Base-by-base conservation (phyloP, 2,329 filamentous ascomycete species). In the Fusarium nurragi region DNA sequence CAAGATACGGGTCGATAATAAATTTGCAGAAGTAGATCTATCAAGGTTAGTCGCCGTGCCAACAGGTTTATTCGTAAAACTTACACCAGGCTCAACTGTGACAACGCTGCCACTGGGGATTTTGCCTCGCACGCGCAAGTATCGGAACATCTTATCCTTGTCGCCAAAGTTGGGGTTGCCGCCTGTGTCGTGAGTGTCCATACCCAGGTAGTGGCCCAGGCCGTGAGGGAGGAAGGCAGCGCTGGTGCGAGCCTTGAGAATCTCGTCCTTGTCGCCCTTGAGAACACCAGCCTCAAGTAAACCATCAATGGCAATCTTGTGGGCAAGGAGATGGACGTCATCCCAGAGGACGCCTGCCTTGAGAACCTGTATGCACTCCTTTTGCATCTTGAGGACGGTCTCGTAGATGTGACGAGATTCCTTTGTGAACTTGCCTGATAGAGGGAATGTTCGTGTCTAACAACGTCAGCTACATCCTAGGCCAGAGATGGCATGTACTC, bases 191-290 rank as follows among this genome's bases (percentile, higher is more conserved):
- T 97, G 94, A 3, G 93, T 96, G 75, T 97, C 94, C 84, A 97
- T 90, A 63, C 94, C 94, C 11, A 97, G 81, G 75, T 97, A 94
- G 77, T 97, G 94, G 0, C 94, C 94, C 1, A 97, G 80, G 1
- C 94, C 94, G 75, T 97, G 94, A 2, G 94, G 94, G 73, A 97
- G 92, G 81, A 97, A 97, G 3, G 93, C 94, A 22, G 90, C 88
- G 71, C 91, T 94, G n/a, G 93, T 92, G 53, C 93, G 85, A 39
- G 86, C 87, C 67, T 88, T 84, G 60, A 96, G 86, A 22, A 97
- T 91, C 69, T 93, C 93, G 18, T 89, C 85, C 54, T 85, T 84
- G 61, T 86, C 81, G 11, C 87, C 83, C 73, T 85, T 85, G 36
- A 97, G 78, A 43, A 98, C 90, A 3, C 93, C 93, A 0, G 97